Base-by-base conservation (phyloP, 495 filamentous ascomycete genomes). In the Xylaria bambusicola region DNA sequence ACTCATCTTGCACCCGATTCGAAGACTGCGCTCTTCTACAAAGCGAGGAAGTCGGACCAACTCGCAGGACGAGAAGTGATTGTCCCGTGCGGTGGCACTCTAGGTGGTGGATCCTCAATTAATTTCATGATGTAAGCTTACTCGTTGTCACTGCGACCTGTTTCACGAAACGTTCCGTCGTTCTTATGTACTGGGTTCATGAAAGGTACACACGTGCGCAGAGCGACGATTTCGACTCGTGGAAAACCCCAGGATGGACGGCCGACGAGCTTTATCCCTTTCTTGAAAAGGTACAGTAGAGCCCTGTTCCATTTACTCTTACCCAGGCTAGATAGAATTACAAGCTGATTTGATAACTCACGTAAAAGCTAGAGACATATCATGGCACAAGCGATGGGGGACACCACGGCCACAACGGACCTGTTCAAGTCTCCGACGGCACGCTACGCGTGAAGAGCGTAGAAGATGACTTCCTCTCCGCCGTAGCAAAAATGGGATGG, bases 21-120 rank as follows among this genome's bases (percentile, higher is more conserved):
- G 29, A 66, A 70, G 13, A 71, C 68, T 2, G 67, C 73, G 5
- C 60, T 77, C 20, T 76, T 77, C 62, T 77, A 75, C 36, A 44
- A 71, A 45, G 50, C 59, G 3, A 61, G 56, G 13, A 70, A 65
- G 58, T 65, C 72, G 15, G 62, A 73, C 41, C 60, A 80, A 9
- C 72, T 86, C n/a, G 75, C 66, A 52, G 75, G 71, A 24, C 68
- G 80, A 49, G 73, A 74, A 53, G 64, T 71, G 10, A 73, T 82
- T 17, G 77, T 88, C 8, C 75, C 80, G 0, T 71, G 71, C 7
- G 84, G 82, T 17, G 80, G 82, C 40, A 71, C 78, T 0, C 73
- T 88, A 0, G 85, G 85, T 45, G 85, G 85, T 24, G 84, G 84
- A 9, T 81, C 76, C 2, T 81, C 81, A 0, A 81, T 84, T 26